phyloP scores from a whole-genome alignment of 192 early-diverging fungal genomes.

The Diversispora epigaea region DNA sequence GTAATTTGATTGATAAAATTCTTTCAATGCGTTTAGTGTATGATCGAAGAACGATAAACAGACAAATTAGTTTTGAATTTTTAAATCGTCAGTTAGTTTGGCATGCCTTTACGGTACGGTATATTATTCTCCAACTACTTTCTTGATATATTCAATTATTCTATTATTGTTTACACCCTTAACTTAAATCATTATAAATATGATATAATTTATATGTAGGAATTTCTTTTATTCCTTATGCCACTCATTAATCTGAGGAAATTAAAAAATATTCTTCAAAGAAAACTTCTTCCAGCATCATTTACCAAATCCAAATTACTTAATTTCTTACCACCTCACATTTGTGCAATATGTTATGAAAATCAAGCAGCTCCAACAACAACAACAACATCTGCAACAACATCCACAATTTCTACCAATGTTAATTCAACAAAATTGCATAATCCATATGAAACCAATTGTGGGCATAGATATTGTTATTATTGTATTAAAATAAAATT shows the following conservation, averaged over 20 bases:
- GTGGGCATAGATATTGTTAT: constrained; percentile 88
- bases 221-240: constrained; percentile 85
- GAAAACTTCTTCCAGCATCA: constrained; percentile 49
- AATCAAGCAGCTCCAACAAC: constrained; percentile 34
- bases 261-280: constrained; percentile 49
- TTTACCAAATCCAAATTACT: constrained; percentile 43
- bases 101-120: constrained; percentile 83
- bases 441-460: constrained; percentile 78
- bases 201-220: constrained; percentile 43
- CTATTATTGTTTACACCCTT: not conserved
- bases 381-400: constrained; percentile 33
- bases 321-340: constrained; percentile 58
- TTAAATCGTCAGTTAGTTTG: constrained; percentile 93
- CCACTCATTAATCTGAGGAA: constrained; percentile 75
- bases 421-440: constrained; percentile 40
- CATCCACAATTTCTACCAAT: constrained; percentile 35
- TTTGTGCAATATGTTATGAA: constrained; percentile 81
- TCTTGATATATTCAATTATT: not conserved
- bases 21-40: constrained; percentile 84
- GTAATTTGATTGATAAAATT: constrained; percentile 72
- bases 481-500: constrained; percentile 81
- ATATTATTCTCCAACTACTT: constrained; percentile 13
- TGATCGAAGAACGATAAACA: constrained; percentile 66
- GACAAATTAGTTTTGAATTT: constrained; percentile 88
- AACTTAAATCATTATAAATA: too few species aligned